Evolutionary conservation across 2,329 filamentous ascomycete species (phyloP).

Genomic region (Ophiostoma ips): DNA sequence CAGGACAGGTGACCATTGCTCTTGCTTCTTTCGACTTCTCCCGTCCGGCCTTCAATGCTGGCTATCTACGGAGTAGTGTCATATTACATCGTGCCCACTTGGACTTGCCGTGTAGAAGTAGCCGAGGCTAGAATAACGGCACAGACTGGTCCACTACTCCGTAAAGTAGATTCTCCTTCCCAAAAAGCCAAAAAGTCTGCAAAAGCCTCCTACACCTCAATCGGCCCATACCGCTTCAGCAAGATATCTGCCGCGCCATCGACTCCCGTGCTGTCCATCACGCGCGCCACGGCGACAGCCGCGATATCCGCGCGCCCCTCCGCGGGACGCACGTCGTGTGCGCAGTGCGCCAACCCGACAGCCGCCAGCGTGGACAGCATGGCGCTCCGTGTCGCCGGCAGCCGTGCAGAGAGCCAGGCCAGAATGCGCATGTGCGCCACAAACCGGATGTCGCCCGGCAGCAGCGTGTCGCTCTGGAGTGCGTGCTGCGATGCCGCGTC

Average conservation of each 20-base stretch:
- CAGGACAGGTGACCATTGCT: no score
- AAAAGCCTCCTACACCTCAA: no score
- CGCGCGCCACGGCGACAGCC: constrained; percentile 7
- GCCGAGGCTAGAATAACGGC: no score
- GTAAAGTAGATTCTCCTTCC: no score
- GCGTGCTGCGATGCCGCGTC: neutral
- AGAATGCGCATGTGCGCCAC: constrained; percentile 14
- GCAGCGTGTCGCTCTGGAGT: constrained; percentile 2
- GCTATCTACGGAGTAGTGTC: no score
- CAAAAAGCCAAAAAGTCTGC: no score
- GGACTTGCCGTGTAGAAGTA: no score
- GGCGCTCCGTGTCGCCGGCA: constrained; percentile 10
- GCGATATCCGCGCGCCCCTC: constrained; percentile 13
- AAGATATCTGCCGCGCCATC: constrained; percentile 12
- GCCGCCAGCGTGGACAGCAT: constrained; percentile 14
- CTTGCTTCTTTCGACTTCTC: no score
- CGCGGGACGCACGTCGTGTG: constrained; percentile 14
- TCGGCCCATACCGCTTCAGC: constrained; percentile 3
- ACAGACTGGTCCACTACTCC: no score
- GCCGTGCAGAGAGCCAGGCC: constrained; percentile 10
- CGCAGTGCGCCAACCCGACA: constrained; percentile 14
- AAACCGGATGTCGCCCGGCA: constrained; percentile 15
- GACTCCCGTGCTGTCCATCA: constrained; percentile 10
- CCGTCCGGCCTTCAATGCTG: no score
- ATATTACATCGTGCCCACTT: no score